Conservation (phyloP, 768 basidiomycete genomes). For the Kwoniella sp. region DNA sequence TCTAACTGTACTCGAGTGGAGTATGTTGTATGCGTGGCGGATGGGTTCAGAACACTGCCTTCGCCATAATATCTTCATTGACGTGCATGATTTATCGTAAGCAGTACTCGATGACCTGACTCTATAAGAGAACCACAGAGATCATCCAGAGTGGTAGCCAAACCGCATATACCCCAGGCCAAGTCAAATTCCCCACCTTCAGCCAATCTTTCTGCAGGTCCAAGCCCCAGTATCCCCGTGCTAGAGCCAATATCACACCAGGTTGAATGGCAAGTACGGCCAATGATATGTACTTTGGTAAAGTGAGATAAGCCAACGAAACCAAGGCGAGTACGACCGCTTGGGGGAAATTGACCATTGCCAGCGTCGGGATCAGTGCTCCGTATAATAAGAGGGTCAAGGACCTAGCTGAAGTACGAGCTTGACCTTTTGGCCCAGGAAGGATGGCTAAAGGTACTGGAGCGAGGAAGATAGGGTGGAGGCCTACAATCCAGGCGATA, state of each 20-base stretch:
- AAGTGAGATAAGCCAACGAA: conserved; percentile 20
- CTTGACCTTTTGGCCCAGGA: background rate
- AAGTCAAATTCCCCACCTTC: conserved; percentile 36
- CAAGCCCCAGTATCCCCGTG: conserved; percentile 1
- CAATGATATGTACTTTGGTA: conserved; percentile 13
- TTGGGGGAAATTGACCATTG: conserved; percentile 90
- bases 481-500: conserved; percentile 21
- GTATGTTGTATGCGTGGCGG: no score
- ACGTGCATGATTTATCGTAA: no score
- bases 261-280: conserved; percentile 10
- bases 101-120: background rate
- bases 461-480: conserved; percentile 6
- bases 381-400: conserved; percentile 82
- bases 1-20: no score
- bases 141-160: conserved; percentile 40
- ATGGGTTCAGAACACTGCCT: no score
- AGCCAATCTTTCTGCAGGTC: conserved; percentile 31
- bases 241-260: conserved; percentile 7
- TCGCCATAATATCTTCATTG: no score
- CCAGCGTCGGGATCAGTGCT: conserved; percentile 77
- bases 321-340: conserved; percentile 70
- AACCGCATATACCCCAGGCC: conserved; percentile 35
- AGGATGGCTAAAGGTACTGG: background rate
- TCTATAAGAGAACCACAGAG: conserved; percentile 7
- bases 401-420: conserved; percentile 48